These are phyloP conservation scores for Cladosporium cucumerinum DNA, from an alignment of 2,329 filamentous ascomycete genomes.

Conservation along the genomic window DNA sequence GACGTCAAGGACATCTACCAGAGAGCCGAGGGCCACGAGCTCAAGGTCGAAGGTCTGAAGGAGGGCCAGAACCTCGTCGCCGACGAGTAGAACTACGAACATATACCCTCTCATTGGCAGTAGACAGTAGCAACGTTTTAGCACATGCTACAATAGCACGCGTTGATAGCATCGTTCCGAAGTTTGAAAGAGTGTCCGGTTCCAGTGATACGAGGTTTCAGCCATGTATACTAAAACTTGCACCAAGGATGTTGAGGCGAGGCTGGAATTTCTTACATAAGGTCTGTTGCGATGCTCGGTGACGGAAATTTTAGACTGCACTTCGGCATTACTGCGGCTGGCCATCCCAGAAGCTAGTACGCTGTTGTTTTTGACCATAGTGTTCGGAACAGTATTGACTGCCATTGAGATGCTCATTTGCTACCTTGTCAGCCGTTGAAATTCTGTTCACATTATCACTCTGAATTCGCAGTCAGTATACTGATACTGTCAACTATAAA, in stretches of 20 bases:
- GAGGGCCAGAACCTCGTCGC: slow-evolving; percentile 71
- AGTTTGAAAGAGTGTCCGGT: neutral
- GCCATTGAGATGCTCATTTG: no score
- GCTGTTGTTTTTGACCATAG: no score
- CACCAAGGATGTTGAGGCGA: neutral
- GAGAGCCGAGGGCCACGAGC: slow-evolving; percentile 76
- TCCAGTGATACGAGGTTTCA: neutral
- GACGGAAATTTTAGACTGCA: neutral
- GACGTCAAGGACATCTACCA: slow-evolving; percentile 93
- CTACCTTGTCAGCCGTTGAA: no score
- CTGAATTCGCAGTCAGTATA: no score
- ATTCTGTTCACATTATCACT: no score
- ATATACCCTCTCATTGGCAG: slow-evolving; percentile 14
- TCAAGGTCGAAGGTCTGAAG: slow-evolving; percentile 82
- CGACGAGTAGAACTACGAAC: slow-evolving; percentile 46
- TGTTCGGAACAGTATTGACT: no score
- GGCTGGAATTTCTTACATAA: neutral
- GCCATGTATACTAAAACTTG: neutral
- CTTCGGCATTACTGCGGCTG: neutral
- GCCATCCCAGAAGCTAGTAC: no score
- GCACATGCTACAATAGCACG: slow-evolving; percentile 2
- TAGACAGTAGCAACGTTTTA: neutral
- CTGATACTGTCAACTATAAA: no score
- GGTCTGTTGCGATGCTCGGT: neutral
- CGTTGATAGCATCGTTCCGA: neutral